These are phyloP conservation scores for Trichophyton benhamiae DNA, from an alignment of 2,329 filamentous ascomycete genomes.

Conservation along the genomic window DNA sequence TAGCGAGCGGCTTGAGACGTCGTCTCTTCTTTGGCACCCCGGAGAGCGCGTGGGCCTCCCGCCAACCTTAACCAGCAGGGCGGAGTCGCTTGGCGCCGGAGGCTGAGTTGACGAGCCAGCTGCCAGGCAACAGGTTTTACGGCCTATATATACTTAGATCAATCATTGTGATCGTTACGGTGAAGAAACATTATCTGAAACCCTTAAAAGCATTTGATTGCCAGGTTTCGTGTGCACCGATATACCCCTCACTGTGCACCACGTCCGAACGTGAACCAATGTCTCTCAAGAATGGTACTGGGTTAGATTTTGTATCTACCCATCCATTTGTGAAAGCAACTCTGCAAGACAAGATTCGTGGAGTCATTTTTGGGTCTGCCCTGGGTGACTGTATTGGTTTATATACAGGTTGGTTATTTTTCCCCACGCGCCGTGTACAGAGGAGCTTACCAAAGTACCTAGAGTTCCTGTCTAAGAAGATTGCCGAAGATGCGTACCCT, in stretches of 20 bases:
- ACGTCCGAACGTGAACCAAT: background rate
- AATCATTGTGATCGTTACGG: no score
- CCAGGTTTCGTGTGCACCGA: background rate
- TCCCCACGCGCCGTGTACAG: background rate
- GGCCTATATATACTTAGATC: no score
- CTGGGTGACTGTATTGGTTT: slow-evolving; percentile 44
- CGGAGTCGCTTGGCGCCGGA: no score
- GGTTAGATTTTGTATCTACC: background rate
- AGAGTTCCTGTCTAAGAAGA: slow-evolving; percentile 14
- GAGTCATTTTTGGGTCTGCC: slow-evolving; percentile 40
- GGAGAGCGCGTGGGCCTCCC: no score
- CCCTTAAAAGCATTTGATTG: no score
- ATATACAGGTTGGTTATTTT: slow-evolving; percentile 32
- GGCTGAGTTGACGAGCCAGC: no score
- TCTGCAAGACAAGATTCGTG: slow-evolving; percentile 31
- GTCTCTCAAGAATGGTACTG: background rate
- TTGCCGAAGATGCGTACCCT: slow-evolving; percentile 12
- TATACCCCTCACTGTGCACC: background rate
- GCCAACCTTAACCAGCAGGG: no score
- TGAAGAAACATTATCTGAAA: no score
- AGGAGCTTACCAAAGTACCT: no score
- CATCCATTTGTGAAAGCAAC: slow-evolving; percentile 22
- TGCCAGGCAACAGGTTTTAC: no score
- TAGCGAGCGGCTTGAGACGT: no score
- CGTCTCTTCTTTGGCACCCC: no score